Evolutionary conservation across 2,329 filamentous ascomycete species (phyloP).

Genomic region (Ascochyta koolunga): DNA sequence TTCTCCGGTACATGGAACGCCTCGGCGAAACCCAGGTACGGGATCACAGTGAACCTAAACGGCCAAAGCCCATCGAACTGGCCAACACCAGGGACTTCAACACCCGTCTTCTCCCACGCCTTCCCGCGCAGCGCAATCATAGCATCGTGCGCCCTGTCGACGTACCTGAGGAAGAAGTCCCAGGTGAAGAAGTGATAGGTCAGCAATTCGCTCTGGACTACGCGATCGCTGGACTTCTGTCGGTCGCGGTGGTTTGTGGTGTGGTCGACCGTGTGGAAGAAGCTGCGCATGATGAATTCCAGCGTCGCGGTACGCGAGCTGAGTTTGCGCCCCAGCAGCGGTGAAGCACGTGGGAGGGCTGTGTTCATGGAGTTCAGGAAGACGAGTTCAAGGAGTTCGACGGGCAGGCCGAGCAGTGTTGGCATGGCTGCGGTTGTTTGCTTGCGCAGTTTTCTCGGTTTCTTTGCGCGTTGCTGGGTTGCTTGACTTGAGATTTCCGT

Average conservation of each 20-base stretch:
- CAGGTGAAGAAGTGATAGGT: conserved; percentile 46
- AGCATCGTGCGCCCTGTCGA: conserved; percentile 36
- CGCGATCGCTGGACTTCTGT: conserved; percentile 24
- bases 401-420: conserved; percentile 42
- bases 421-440: conserved; percentile 34
- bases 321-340: conserved; percentile 38
- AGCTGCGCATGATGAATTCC: conserved; percentile 40
- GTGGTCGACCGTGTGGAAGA: conserved; percentile 44
- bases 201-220: conserved; percentile 38
- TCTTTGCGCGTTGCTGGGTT: conserved; percentile 18
- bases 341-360: conserved; percentile 39
- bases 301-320: conserved; percentile 36
- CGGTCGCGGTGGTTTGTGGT: conserved; percentile 31
- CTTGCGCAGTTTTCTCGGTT: conserved; percentile 19
- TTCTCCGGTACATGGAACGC: conserved; percentile 44
- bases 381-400: conserved; percentile 45
- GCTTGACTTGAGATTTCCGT: neutral
- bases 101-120: conserved; percentile 38
- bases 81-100: conserved; percentile 30
- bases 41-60: conserved; percentile 38
- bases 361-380: conserved; percentile 47
- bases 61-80: conserved; percentile 40
- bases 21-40: conserved; percentile 40
- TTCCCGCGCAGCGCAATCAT: conserved; percentile 36
- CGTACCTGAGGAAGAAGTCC: conserved; percentile 44